Evolutionary conservation across 2,329 filamentous ascomycete species (phyloP), one percentile per base, ranked within the genome.

Genomic region (Akanthomyces muscarius): DNA sequence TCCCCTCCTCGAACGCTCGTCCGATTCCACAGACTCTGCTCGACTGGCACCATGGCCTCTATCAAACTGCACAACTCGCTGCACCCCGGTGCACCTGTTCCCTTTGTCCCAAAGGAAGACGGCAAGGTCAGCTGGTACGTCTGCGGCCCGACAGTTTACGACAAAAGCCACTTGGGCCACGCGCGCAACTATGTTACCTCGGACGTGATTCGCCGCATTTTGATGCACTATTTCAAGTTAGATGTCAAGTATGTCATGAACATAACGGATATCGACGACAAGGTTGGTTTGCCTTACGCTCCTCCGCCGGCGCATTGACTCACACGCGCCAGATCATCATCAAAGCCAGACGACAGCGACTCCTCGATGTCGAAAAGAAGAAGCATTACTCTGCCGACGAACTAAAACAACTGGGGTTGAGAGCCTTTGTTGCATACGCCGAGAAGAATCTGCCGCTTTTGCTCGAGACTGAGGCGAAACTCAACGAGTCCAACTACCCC

Each of bases 181-280:
- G 92, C 91, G 36, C 83, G 91, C 69, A 96, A 96, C 78, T 96
- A 96, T 83, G 90, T 96, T 66, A 91, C 89, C 56, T 94, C 91
- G 52, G 92, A 97, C 75, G 92, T 96, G 67, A 87, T 96, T 68
- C 85, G 92, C 65, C 87, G 92, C 70, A 91, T 96, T 69, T 77
- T 96, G 75, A 81, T 84, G 71, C 87, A 94, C 74, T 94, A 95
- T 76, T 96, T 96, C 74, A 86, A 86, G 65, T 95, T 90, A 74
- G 80, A 92, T 48, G 86, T 97, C 68, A 86, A 88, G 65, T 96
- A 96, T 77, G 90, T 96, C 67, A 95, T 96, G 89, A 96, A 96
- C 77, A 92, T 95, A 66, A 96, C 92, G 33, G 92, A 94, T 70
- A 84, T 94, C 45, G 89, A 92, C 69, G 87, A 90, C 75, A 89